phyloP scores from a whole-genome alignment of 371 early-diverging fungal species.

The Mortierella sp. region DNA sequence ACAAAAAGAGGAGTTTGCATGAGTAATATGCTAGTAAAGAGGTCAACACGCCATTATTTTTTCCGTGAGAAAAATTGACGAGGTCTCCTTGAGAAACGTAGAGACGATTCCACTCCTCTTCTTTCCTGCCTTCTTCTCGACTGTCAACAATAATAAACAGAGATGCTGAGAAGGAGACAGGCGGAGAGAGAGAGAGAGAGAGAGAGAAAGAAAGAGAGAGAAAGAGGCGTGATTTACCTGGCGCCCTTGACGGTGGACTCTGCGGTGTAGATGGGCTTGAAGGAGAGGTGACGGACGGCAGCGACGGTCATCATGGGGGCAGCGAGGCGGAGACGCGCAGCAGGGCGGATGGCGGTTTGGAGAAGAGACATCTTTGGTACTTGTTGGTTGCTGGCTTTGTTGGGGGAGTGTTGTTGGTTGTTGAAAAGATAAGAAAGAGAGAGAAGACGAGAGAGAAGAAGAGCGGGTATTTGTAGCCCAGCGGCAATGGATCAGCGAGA shows the following conservation, averaged over 20 bases:
- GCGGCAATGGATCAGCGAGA: not conserved
- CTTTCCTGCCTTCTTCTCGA: not conserved
- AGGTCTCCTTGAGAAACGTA: too few species aligned
- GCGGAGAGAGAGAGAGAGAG: not conserved
- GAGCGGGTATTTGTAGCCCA: not conserved
- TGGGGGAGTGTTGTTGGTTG: not conserved
- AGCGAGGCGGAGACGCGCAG: slow-evolving; percentile 36
- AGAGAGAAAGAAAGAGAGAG: not conserved
- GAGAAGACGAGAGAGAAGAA: not conserved
- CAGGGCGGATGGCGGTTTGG: slow-evolving; percentile 36
- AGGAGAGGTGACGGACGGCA: slow-evolving; percentile 49
- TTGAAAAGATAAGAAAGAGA: not conserved
- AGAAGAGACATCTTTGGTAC: slow-evolving; percentile 39
- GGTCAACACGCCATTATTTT: slow-evolving; percentile 3
- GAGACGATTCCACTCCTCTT: too few species aligned
- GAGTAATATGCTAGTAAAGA: not conserved
- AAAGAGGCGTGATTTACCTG: slow-evolving; percentile 24
- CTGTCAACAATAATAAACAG: not conserved
- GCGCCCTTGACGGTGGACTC: slow-evolving; percentile 63
- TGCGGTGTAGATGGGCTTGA: slow-evolving; percentile 66
- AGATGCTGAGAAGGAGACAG: not conserved
- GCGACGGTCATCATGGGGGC: slow-evolving; percentile 42
- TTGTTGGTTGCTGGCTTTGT: not conserved
- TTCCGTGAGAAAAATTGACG: slow-evolving; percentile 6
- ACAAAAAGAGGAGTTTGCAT: not conserved